A percentile compares a stretch with the other conserved stretches of the same genome.
phyloP scores from a whole-genome alignment of 2,329 filamentous ascomycete species.

The Alternaria sp. region DNA sequence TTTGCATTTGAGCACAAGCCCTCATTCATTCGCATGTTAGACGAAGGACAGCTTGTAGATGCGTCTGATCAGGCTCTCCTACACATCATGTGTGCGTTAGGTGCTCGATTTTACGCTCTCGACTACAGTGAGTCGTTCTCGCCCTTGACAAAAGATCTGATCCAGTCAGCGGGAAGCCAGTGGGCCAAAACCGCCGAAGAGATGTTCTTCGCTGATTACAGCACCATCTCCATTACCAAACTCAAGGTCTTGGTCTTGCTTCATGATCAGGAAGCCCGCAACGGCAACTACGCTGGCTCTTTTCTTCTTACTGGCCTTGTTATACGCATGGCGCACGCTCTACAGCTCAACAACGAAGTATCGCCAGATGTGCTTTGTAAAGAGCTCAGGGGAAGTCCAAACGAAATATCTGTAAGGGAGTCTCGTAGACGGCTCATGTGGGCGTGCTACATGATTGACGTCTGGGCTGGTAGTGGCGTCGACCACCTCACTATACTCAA shows the following conservation, averaged over 20 bases:
- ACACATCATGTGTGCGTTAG: constrained; percentile 47
- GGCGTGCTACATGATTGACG: constrained; percentile 49
- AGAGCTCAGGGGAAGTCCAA: constrained; percentile 36
- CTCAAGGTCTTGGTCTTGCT: constrained; percentile 44
- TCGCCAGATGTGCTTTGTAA: constrained; percentile 41
- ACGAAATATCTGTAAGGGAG: constrained; percentile 43
- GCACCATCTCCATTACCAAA: constrained; percentile 44
- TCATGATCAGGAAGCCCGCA: constrained; percentile 45
- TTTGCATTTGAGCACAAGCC: constrained; percentile 47
- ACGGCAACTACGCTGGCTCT: constrained; percentile 45
- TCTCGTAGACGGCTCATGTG: constrained; percentile 47
- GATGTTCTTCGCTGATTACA: constrained; percentile 48
- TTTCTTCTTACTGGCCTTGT: constrained; percentile 46
- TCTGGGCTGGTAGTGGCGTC: constrained; percentile 48
- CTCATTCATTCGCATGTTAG: constrained; percentile 46
- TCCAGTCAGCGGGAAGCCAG: constrained; percentile 44
- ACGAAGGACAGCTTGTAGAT: constrained; percentile 43
- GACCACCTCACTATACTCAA: constrained; percentile 47
- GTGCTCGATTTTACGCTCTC: constrained; percentile 42
- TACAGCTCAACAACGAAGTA: constrained; percentile 45
- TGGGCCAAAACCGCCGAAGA: constrained; percentile 47
- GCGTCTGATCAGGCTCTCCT: constrained; percentile 41
- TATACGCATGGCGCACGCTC: constrained; percentile 45
- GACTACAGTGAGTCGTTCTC: constrained; percentile 43
- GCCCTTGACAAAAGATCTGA: constrained; percentile 39